These are phyloP conservation scores for Hymenoscyphus occultus DNA, from an alignment of 2,329 filamentous ascomycete genomes.

Conservation along the genomic window DNA sequence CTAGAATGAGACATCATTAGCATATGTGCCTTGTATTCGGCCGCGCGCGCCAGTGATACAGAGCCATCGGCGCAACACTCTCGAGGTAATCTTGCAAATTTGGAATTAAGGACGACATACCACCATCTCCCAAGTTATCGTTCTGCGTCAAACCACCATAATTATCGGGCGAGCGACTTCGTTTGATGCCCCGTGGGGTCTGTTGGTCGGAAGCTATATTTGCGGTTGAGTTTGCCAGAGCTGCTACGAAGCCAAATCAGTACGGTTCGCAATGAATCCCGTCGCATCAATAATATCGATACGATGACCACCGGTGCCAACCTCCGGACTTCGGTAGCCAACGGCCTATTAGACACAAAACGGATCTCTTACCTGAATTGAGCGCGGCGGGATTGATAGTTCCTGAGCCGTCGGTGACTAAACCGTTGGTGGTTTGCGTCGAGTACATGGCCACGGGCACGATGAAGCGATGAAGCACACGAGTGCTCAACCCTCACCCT, in stretches of 20 bases:
- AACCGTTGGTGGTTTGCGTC: conserved; percentile 64
- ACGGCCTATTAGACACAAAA: background rate
- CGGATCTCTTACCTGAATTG: conserved; percentile 64
- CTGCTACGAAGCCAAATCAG: conserved; percentile 30
- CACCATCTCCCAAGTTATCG: conserved; percentile 65
- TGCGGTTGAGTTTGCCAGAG: conserved; percentile 36
- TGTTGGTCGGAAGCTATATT: conserved; percentile 50
- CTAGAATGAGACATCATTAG: conserved; percentile 36
- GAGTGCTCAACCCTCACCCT: conserved; percentile 19
- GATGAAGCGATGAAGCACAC: conserved; percentile 40
- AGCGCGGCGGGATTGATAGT: conserved; percentile 89
- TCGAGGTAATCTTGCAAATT: conserved; percentile 15
- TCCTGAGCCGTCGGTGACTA: conserved; percentile 68
- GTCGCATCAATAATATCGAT: conserved; percentile 2
- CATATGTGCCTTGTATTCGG: conserved; percentile 18
- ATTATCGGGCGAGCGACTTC: conserved; percentile 66
- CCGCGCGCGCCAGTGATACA: conserved; percentile 30
- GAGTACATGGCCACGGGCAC: conserved; percentile 47
- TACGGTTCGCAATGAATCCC: conserved; percentile 7
- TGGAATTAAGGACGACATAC: conserved; percentile 53
- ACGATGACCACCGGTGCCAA: conserved; percentile 11
- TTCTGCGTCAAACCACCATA: conserved; percentile 54
- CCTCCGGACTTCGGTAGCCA: conserved; percentile 7
- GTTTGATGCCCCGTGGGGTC: conserved; percentile 69
- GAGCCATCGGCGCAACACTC: conserved; percentile 26